Conservation (phyloP, 176 grass and related monocot species). For the Aegilops bicornis region DNA sequence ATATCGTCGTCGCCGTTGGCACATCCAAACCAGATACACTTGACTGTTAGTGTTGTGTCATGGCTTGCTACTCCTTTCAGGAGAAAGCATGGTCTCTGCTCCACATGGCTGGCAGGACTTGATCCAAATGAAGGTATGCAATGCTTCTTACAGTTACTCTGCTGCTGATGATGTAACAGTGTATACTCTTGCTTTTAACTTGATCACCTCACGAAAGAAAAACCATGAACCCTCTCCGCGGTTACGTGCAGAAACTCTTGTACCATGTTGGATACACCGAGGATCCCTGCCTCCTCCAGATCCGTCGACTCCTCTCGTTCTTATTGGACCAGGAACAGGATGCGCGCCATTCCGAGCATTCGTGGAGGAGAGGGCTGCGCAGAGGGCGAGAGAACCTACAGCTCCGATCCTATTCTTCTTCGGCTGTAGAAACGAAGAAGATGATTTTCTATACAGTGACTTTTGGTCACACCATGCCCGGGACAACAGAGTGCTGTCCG, state of each 20-base stretch:
- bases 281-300: constrained; percentile 57
- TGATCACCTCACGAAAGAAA: not conserved
- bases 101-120: constrained; percentile 68
- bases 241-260: constrained; percentile 42
- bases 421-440: constrained; percentile 64
- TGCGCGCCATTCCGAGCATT: constrained; percentile 86
- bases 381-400: constrained; percentile 32
- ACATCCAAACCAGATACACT: constrained; percentile 62
- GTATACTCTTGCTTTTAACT: not conserved
- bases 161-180: not conserved
- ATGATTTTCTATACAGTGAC: constrained; percentile 80
- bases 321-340: constrained; percentile 89
- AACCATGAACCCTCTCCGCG: not conserved
- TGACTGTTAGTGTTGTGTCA: constrained; percentile 75
- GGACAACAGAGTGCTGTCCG: constrained; percentile 59
- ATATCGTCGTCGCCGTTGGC: constrained; percentile 73
- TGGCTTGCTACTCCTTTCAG: constrained; percentile 77
- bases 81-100: constrained; percentile 70
- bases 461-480: constrained; percentile 81
- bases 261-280: constrained; percentile 70
- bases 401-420: constrained; percentile 82
- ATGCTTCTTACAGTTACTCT: not conserved
- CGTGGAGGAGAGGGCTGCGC: constrained; percentile 64
- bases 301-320: constrained; percentile 69
- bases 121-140: constrained; percentile 54